Evolutionary conservation across 1,139 yeast species (phyloP), one percentile per base, ranked within the genome.

Genomic region (Protomyces inundatus): DNA sequence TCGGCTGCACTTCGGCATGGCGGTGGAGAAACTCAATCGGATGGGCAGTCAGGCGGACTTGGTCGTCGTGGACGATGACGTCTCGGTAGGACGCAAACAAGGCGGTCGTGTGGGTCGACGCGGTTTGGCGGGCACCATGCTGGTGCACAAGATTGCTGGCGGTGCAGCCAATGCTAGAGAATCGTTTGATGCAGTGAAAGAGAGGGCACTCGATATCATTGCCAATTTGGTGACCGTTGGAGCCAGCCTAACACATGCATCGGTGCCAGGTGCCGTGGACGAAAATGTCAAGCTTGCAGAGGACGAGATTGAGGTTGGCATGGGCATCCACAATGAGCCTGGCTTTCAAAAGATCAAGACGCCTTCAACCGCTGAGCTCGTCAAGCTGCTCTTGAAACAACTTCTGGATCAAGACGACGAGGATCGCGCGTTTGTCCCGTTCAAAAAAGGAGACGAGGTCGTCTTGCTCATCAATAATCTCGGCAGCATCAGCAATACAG

Each of bases 301-400:
- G 16, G 76, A 82, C 64, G 90, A 89, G 73, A 86, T 87, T 70
- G 98, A 91, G 75, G 80, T 91, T 68, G 98, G 98, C 35, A 86
- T 91, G 84, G 98, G 98, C 58, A 91, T 91, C 67, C 98, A 91
- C 75, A 91, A 91, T 72, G 98, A 91, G 73, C 95, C 97, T 0
- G 97, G 97, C 65, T 84, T 84, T 63, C 79, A 83, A 68, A 83
- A 86, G 69, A 75, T 87, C 55, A 80, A 83, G 23, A 83, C 90
- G 69, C 95, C 96, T 33, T 72, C 81, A 1, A 81, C 87, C 60
- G 84, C 82, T 51, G 81, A 80, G 1, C 76, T 89, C 64, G 68
- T 69, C 14, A 60, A 57, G 32, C 63, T 66, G 36, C 68, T 71
- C 36, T 66, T 75, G 60, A 69, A 75, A 42, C 73, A 73, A 14